phyloP scores from a whole-genome alignment of 2,329 filamentous ascomycete genomes.

The Aspergillus quadrilineatus region DNA sequence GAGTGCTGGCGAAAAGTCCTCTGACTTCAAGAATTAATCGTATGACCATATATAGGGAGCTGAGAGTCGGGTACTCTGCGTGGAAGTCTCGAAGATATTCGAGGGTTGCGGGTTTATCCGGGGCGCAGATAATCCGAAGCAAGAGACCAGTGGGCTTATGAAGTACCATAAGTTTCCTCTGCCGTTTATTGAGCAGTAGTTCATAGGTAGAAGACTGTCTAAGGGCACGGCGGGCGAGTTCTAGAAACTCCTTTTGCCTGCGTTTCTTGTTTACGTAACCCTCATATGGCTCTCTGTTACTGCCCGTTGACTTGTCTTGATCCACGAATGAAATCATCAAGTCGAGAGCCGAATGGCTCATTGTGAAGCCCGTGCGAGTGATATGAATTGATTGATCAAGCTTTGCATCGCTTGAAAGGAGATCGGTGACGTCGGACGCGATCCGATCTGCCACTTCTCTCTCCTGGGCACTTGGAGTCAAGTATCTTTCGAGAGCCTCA shows the following conservation, averaged over 20 bases:
- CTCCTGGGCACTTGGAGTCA: slow-evolving; percentile 47
- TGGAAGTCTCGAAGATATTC: slow-evolving; percentile 49
- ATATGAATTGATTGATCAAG: slow-evolving; percentile 54
- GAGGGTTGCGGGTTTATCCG: slow-evolving; percentile 40
- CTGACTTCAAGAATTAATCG: slow-evolving; percentile 53
- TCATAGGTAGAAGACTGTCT: slow-evolving; percentile 21
- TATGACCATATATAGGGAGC: slow-evolving; percentile 50
- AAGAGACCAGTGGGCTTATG: slow-evolving; percentile 52
- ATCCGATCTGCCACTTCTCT: slow-evolving; percentile 28
- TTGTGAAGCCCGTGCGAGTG: slow-evolving; percentile 51
- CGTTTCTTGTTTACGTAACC: slow-evolving; percentile 33
- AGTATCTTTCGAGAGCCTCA: slow-evolving; percentile 44
- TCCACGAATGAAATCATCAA: slow-evolving; percentile 40
- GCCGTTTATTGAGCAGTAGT: slow-evolving; percentile 21
- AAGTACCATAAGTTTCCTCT: slow-evolving; percentile 35
- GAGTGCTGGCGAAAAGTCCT: slow-evolving; percentile 48
- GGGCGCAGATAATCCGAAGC: slow-evolving; percentile 53
- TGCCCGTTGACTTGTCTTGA: slow-evolving; percentile 22
- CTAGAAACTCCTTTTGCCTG: slow-evolving; percentile 25
- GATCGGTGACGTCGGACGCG: slow-evolving; percentile 27
- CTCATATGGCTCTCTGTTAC: slow-evolving; percentile 33
- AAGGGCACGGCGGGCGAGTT: slow-evolving; percentile 24
- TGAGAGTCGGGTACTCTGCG: slow-evolving; percentile 50
- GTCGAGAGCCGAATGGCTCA: slow-evolving; percentile 57
- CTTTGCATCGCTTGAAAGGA: slow-evolving; percentile 25